Percentiles rank a stretch among this genome's conserved stretches.
Evolutionary conservation across 2,329 filamentous ascomycete species (phyloP).

Genomic region (Penicillium sp.): DNA sequence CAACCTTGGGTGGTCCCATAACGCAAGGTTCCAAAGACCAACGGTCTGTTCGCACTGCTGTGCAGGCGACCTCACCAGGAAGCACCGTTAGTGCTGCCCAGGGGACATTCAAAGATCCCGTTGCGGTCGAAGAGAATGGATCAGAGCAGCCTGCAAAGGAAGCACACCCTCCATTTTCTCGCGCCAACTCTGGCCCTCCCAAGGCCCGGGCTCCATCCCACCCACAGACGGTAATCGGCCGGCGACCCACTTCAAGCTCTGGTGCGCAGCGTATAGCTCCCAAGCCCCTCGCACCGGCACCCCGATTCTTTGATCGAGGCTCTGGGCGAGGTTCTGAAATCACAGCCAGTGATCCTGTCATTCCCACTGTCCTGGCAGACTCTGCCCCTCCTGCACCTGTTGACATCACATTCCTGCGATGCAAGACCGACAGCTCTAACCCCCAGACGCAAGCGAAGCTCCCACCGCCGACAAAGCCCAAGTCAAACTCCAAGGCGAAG

Average conservation of each 20-base stretch:
- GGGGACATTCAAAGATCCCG: slow-evolving; percentile 23
- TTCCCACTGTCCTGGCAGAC: slow-evolving; percentile 16
- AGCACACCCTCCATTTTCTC: slow-evolving; percentile 23
- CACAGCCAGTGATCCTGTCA: slow-evolving; percentile 55
- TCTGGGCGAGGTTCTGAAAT: slow-evolving; percentile 36
- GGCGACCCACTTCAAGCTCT: slow-evolving; percentile 42
- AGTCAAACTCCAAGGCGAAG: slow-evolving; percentile 61
- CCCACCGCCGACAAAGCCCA: slow-evolving; percentile 28
- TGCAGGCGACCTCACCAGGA: slow-evolving; percentile 30
- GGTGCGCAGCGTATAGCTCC: slow-evolving; percentile 33
- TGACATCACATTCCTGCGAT: slow-evolving; percentile 46
- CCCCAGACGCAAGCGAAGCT: background rate
- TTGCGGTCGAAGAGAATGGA: slow-evolving; percentile 19
- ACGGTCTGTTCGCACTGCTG: slow-evolving; percentile 25
- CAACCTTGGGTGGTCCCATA: slow-evolving; percentile 28
- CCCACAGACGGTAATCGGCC: slow-evolving; percentile 19
- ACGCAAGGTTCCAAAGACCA: slow-evolving; percentile 20
- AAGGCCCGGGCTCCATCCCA: background rate
- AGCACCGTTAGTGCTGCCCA: slow-evolving; percentile 20
- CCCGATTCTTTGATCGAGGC: slow-evolving; percentile 36
- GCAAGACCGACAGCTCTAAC: slow-evolving; percentile 24
- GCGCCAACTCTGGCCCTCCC: slow-evolving; percentile 19
- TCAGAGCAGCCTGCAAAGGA: slow-evolving; percentile 26
- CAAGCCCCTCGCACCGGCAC: slow-evolving; percentile 42
- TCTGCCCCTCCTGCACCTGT: slow-evolving; percentile 34